Percentiles rank a stretch among this genome's conserved stretches.
These are phyloP conservation scores for Artomyces pyxidatus DNA, from an alignment of 768 basidiomycete genomes.

Conservation along the genomic window DNA sequence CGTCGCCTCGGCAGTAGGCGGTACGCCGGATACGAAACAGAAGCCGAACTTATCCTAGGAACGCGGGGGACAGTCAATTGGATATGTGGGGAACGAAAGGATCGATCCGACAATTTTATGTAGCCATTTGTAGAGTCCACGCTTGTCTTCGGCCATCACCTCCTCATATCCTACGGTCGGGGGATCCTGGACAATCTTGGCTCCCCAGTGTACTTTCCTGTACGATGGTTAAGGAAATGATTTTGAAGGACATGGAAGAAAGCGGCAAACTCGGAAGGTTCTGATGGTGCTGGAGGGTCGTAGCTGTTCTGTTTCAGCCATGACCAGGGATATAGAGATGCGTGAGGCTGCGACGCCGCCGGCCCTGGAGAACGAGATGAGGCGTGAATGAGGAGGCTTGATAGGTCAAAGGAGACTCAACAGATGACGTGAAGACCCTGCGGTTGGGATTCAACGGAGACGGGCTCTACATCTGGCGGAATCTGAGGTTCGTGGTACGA, in stretches of 20 bases:
- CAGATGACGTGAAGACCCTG: constrained; percentile 73
- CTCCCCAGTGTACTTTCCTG: constrained; percentile 76
- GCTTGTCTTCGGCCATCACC: constrained; percentile 56
- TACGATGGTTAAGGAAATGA: not conserved
- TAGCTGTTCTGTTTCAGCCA: constrained; percentile 79
- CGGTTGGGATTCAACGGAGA: constrained; percentile 41
- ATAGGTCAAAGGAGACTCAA: constrained; percentile 27
- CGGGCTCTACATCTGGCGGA: constrained; percentile 62
- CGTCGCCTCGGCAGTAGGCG: constrained; percentile 74
- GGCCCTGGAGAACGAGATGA: constrained; percentile 26
- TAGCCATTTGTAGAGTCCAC: constrained; percentile 75
- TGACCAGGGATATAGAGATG: constrained; percentile 81
- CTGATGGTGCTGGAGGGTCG: constrained; percentile 41
- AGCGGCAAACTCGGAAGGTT: constrained; percentile 36
- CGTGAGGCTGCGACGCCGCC: constrained; percentile 53
- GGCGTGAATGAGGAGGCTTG: not conserved
- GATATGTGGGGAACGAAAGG: not conserved
- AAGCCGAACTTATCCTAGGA: constrained; percentile 80
- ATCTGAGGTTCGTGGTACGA: constrained; percentile 50
- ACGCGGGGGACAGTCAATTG: not conserved
- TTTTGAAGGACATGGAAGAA: not conserved
- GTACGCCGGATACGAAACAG: constrained; percentile 77
- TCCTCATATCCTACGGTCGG: constrained; percentile 70
- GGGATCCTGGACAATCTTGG: constrained; percentile 63
- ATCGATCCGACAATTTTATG: constrained; percentile 58